These are phyloP conservation scores for Suhomyces coccinellae DNA, from an alignment of 1,139 yeast genomes.

Conservation along the genomic window DNA sequence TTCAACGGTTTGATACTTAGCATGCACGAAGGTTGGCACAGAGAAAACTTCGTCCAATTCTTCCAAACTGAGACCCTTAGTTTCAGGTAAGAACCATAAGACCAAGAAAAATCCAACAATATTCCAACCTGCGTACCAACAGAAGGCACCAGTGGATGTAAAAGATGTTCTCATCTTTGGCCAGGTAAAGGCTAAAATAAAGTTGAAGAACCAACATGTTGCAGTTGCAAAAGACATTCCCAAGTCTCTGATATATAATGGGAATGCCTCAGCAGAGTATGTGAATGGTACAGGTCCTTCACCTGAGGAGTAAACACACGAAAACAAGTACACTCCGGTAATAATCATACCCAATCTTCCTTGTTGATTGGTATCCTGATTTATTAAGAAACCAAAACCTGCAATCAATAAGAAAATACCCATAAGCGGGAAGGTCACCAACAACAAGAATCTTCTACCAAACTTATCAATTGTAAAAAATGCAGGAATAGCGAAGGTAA, in stretches of 20 bases:
- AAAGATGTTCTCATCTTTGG: constrained; percentile 67
- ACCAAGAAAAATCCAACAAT: constrained; percentile 70
- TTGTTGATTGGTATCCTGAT: constrained; percentile 32
- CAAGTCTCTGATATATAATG: constrained; percentile 77
- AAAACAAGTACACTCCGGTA: constrained; percentile 70
- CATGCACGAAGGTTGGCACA: constrained; percentile 55
- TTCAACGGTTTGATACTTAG: constrained; percentile 52
- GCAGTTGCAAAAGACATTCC: constrained; percentile 88
- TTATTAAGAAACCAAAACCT: constrained; percentile 75
- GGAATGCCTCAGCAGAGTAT: constrained; percentile 85
- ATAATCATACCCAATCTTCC: constrained; percentile 68
- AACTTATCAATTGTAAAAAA: constrained; percentile 76
- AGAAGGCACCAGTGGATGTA: constrained; percentile 81
- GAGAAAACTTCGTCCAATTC: constrained; percentile 71
- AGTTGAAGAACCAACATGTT: constrained; percentile 86
- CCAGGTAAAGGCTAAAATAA: constrained; percentile 80
- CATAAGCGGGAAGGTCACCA: constrained; percentile 77
- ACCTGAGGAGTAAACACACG: constrained; percentile 77
- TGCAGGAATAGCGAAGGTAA: constrained; percentile 81
- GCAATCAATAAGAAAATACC: constrained; percentile 64
- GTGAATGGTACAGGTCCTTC: constrained; percentile 93
- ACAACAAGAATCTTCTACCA: constrained; percentile 72
- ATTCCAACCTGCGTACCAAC: constrained; percentile 89
- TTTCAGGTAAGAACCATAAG: constrained; percentile 66
- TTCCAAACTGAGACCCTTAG: constrained; percentile 67